Evolutionary conservation across 2,329 filamentous ascomycete species (phyloP), one percentile per base, ranked within the genome.

Genomic region (Geosmithia putterillii): DNA sequence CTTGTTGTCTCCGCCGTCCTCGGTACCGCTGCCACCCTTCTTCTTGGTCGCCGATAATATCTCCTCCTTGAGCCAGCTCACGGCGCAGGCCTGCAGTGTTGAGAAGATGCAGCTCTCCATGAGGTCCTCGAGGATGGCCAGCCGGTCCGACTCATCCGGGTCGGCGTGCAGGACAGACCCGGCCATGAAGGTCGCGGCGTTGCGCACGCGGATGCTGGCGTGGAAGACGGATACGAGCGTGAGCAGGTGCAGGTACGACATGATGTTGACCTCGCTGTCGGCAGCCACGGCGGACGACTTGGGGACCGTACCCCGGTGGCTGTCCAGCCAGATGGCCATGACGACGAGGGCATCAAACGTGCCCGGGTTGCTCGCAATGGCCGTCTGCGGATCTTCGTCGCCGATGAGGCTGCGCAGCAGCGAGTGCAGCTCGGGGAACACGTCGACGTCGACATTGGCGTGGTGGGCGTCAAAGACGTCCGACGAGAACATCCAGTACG

Each of bases 71-170:
- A 81, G 59, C 79, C 79, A 83, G 4, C 69, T 68, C 4, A 82
- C 68, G 1, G 77, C 78, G 37, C 74, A 76, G 8, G 74, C 78
- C 54, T 80, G 79, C 34, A 83, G 64, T 1, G 71, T 67, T 2
- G 76, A 67, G 51, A 78, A 81, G 50, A 75, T 70, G 63, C 78
- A 81, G 54, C 81, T 78, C 57, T 81, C 76, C 12, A 83, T 60
- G 12, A 81, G 66, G 52, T 83, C 79, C 42, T 78, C 73, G 8
- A 83, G 66, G 48, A 83, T 82, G 22, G 69, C 66, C 15, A 83
- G 61, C 5, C 77, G 68, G 52, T 74, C 69, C 3, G 71, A 67
- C 46, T 78, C 74, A 21, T 76, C 69, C 1, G 78, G 76, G 47
- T 81, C 70, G 2, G 73, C 64, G 51, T 81, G 78, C 32, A 79